Conservation (phyloP, 2,329 filamentous ascomycete genomes). For the Sphaceloma murrayae region DNA sequence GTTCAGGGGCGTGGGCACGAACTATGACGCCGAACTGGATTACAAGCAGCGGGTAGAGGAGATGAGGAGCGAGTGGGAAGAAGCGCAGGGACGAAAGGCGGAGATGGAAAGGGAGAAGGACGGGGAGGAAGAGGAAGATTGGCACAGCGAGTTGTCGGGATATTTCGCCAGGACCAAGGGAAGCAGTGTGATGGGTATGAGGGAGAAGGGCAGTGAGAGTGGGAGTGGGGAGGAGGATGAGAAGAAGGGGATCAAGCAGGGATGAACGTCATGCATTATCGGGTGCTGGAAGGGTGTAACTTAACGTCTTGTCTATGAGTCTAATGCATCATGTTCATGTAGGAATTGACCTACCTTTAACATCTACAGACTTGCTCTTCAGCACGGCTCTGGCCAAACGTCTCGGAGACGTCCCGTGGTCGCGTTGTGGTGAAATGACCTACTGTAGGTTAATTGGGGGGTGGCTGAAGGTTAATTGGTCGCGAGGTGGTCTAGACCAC, state of each 20-base stretch:
- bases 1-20: conserved; percentile 63
- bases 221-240: conserved; percentile 6
- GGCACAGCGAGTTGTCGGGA: conserved; percentile 41
- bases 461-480: too few species aligned
- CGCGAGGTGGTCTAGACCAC: too few species aligned
- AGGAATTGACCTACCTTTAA: too few species aligned
- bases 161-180: conserved; percentile 45
- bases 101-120: conserved; percentile 40
- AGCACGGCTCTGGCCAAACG: too few species aligned
- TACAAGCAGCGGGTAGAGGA: conserved; percentile 77
- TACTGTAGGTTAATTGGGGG: too few species aligned
- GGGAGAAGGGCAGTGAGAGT: conserved; percentile 3
- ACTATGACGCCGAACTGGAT: conserved; percentile 75
- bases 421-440: too few species aligned
- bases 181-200: conserved; percentile 9
- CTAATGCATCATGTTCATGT: too few species aligned
- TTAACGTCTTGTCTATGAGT: too few species aligned
- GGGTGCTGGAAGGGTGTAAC: too few species aligned
- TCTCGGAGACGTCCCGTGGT: too few species aligned
- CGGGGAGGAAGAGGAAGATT: conserved; percentile 35
- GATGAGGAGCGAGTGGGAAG: conserved; percentile 51
- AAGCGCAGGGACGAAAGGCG: conserved; percentile 45
- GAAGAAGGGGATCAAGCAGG: background rate
- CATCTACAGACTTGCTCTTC: too few species aligned
- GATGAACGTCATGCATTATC: background rate